Percentiles rank a stretch among this genome's conserved stretches.
Evolutionary conservation across 768 basidiomycete species (phyloP).

Genomic region (Stropharia rugosoannulata): DNA sequence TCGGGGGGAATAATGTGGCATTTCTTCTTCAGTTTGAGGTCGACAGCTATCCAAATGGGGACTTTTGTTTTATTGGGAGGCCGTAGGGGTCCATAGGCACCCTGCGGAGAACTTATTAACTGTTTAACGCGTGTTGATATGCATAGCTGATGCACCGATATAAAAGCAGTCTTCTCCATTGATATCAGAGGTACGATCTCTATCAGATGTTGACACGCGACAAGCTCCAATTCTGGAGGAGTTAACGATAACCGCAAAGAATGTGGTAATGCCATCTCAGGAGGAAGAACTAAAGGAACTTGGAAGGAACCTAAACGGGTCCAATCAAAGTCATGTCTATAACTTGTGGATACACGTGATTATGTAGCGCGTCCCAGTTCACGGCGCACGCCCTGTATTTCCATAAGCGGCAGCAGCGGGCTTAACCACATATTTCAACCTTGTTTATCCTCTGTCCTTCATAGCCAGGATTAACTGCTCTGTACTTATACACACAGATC

Average conservation of each 20-base stretch:
- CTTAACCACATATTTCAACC: no score
- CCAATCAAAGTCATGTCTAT: no score
- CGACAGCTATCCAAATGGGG: conserved; percentile 96
- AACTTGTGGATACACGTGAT: no score
- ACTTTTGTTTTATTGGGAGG: conserved; percentile 84
- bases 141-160: conserved; percentile 59
- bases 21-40: conserved; percentile 92
- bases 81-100: conserved; percentile 88
- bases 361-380: no score
- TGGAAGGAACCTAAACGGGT: neutral
- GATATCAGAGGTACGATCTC: conserved; percentile 87
- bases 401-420: neutral
- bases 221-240: conserved; percentile 84
- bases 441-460: no score
- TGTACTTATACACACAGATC: no score
- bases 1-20: conserved; percentile 89
- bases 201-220: conserved; percentile 81
- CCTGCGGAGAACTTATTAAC: conserved; percentile 45
- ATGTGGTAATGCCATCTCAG: conserved; percentile 73
- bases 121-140: conserved; percentile 8
- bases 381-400: no score
- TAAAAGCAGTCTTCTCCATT: conserved; percentile 90
- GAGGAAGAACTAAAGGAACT: neutral
- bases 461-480: no score
- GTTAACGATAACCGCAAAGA: conserved; percentile 70